A percentile compares a stretch with the other conserved stretches of the same genome.
phyloP scores from a whole-genome alignment of 495 filamentous ascomycete genomes.

The Trichoderma virens region DNA sequence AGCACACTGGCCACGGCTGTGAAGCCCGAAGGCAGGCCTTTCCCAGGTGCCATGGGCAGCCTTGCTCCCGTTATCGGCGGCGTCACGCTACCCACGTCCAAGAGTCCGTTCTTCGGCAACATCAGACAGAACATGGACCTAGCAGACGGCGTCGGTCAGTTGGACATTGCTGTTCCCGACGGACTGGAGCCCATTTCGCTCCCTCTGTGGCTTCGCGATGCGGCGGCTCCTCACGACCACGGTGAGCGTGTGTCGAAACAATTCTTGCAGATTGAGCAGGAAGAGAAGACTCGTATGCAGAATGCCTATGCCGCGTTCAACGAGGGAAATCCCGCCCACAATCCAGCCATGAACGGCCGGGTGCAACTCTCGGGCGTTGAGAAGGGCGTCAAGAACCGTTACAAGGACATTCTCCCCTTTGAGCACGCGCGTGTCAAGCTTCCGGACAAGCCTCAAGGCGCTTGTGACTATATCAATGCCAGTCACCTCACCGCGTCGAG shows the following conservation, averaged over 20 bases:
- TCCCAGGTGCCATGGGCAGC: conserved; percentile 35
- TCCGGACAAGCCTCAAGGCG: conserved; percentile 56
- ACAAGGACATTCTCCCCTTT: conserved; percentile 96
- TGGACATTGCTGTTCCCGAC: conserved; percentile 64
- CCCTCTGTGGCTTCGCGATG: conserved; percentile 70
- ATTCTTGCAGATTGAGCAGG: conserved; percentile 76
- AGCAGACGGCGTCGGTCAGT: conserved; percentile 86
- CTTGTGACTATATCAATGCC: conserved; percentile 94
- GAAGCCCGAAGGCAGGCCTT: conserved; percentile 30
- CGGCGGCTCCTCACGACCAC: conserved; percentile 55
- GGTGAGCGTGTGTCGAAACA: conserved; percentile 75
- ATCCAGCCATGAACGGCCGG: conserved; percentile 7
- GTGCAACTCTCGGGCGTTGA: conserved; percentile 80
- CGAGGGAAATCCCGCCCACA: conserved; percentile 27
- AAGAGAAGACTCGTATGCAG: conserved; percentile 84
- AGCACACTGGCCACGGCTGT: conserved; percentile 28
- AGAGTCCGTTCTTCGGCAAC: conserved; percentile 91
- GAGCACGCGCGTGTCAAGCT: conserved; percentile 87
- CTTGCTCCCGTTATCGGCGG: conserved; percentile 77
- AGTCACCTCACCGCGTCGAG: conserved; percentile 71
- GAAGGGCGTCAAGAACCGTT: conserved; percentile 89
- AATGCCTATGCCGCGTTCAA: conserved; percentile 65
- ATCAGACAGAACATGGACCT: conserved; percentile 97
- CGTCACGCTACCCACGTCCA: conserved; percentile 67
- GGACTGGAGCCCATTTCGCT: conserved; percentile 48